Base-by-base conservation (phyloP, 495 filamentous ascomycete species). In the Rhypophila decipiens region DNA sequence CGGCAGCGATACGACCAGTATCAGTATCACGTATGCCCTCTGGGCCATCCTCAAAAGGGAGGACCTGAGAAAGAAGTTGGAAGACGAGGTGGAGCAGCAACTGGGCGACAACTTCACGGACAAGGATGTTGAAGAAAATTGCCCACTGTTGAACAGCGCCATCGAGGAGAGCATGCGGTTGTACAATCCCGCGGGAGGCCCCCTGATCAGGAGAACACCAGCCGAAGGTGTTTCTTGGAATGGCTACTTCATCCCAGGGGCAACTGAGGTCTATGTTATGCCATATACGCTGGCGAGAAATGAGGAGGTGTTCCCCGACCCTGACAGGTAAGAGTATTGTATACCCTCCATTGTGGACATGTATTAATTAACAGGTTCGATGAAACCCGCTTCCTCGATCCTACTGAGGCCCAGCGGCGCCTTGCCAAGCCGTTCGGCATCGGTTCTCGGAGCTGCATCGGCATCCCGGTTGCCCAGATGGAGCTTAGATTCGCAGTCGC, bases 131-230 rank as follows among this genome's bases (percentile, higher is more conserved):
- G 60, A 68, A 33, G 45, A 56, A 2, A 49, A 80, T 36, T n/a
- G n/a, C n/a, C 68, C 74, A 5, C 78, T 74, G 42, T 51, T 82
- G n/a, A 71, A 75, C 44, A 63, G 65, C 11, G 64, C 74, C 19
- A 71, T 82, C 49, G 68, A 74, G 21, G 82, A 86, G 60, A 65
- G 77, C 0, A 65, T 86, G 22, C 73, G 82, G 1, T 55, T 84
- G 11, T 69, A 81, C 49, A 67, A 72, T 1, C 73, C 75, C 3
- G 71, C 73, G 0, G 69, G 75, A 0, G 56, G 63, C 1, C 74
- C 56, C 0, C 56, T 76, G 19, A 64, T 65, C n/a, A 68, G 80
- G 7, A 12, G 29, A 5, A 46, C 52, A 19, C 51, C 51, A 11
- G 34, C 33, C 2, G 56, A 48, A 5, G 67, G 67, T 20, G 44